Evolutionary conservation across 768 basidiomycete genomes (phyloP).

Genomic region (Hydnum rufescens): DNA sequence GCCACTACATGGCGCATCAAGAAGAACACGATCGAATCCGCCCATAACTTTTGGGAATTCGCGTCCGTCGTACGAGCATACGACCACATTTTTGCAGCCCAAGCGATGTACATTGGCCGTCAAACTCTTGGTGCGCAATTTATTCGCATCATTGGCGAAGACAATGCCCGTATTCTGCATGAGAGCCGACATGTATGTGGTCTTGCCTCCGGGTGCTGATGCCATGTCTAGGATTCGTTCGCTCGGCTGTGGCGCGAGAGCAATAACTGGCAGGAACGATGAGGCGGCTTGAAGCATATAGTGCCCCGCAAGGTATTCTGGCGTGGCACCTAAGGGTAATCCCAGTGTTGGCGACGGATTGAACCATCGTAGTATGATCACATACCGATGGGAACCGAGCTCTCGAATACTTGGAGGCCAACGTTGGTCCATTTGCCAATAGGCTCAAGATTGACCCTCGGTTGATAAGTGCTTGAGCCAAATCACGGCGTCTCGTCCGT

Average conservation of each 20-base stretch:
- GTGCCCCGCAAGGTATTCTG: slow-evolving; percentile 96
- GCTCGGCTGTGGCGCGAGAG: slow-evolving; percentile 76
- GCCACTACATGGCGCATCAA: slow-evolving; percentile 95
- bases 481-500: slow-evolving; percentile 77
- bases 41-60: slow-evolving; percentile 99
- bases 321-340: slow-evolving; percentile 52
- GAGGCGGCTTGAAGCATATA: slow-evolving; percentile 99
- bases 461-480: slow-evolving; percentile 85
- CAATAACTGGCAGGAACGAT: slow-evolving; percentile 97
- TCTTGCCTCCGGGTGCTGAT: slow-evolving; percentile 94
- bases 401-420: slow-evolving; percentile 96
- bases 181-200: slow-evolving; percentile 91
- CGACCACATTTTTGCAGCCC: slow-evolving; percentile 94
- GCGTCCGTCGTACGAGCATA: slow-evolving; percentile 92
- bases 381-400: slow-evolving; percentile 76
- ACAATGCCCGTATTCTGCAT: slow-evolving; percentile 96
- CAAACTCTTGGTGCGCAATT: slow-evolving; percentile 83
- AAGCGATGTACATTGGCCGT: slow-evolving; percentile 93
- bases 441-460: slow-evolving; percentile 95
- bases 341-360: not conserved
- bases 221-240: slow-evolving; percentile 98
- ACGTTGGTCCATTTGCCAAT: slow-evolving; percentile 99
- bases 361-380: not conserved
- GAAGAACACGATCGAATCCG: slow-evolving; percentile 89
- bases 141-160: slow-evolving; percentile 94